These are phyloP conservation scores for Pseudocercospora eumusae DNA, from an alignment of 2,329 filamentous ascomycete genomes.

Conservation along the genomic window DNA sequence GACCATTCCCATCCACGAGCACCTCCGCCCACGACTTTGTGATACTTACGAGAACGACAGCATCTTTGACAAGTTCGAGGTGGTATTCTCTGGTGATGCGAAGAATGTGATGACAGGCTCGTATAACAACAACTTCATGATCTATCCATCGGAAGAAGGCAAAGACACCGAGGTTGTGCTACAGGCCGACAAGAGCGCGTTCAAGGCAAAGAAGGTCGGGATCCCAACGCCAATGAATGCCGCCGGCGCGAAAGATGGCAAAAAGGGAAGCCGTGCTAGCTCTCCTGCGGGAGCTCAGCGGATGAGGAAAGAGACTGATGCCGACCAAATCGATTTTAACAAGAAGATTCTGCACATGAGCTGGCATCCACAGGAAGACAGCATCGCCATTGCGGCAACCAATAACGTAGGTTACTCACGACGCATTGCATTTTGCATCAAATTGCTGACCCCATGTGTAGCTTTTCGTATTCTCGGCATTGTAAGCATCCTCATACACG, in stretches of 20 bases:
- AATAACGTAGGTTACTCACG: slow-evolving; percentile 77
- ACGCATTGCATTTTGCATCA: not conserved
- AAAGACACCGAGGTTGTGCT: slow-evolving; percentile 97
- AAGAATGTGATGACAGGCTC: slow-evolving; percentile 99
- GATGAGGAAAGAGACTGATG: slow-evolving; percentile 99
- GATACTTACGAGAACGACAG: slow-evolving; percentile 99
- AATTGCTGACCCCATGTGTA: slow-evolving; percentile 35
- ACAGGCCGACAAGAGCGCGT: slow-evolving; percentile 97
- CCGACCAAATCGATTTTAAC: slow-evolving; percentile 99
- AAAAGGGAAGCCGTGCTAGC: slow-evolving; percentile 87
- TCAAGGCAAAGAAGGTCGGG: slow-evolving; percentile 99
- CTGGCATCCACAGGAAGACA: slow-evolving; percentile 99
- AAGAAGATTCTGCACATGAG: slow-evolving; percentile 99
- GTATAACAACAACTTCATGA: slow-evolving; percentile 99
- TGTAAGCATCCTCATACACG: slow-evolving; percentile 41
- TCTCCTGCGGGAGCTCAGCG: slow-evolving; percentile 88
- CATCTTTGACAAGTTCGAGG: slow-evolving; percentile 99
- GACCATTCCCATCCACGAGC: slow-evolving; percentile 98
- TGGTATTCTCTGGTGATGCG: slow-evolving; percentile 95
- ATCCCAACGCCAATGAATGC: slow-evolving; percentile 95
- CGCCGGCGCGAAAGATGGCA: slow-evolving; percentile 53
- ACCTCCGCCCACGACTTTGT: slow-evolving; percentile 87
- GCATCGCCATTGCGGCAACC: slow-evolving; percentile 97
- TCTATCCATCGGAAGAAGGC: slow-evolving; percentile 93
- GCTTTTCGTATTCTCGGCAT: slow-evolving; percentile 59